Conservation (phyloP, 1,139 yeast genomes). For the Candida buenavistaensis region DNA sequence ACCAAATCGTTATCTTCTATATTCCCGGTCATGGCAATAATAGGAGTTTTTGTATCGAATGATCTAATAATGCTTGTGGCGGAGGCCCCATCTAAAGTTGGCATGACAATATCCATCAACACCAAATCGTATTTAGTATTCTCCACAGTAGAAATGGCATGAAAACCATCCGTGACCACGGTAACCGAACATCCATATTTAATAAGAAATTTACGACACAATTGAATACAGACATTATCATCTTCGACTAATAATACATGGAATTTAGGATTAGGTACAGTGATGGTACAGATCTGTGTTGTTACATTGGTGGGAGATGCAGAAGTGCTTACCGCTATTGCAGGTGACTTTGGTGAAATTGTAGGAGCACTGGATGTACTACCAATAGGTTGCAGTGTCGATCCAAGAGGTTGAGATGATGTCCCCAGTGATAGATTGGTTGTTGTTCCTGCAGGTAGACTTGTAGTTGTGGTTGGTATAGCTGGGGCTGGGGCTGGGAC, state of each 20-base stretch:
- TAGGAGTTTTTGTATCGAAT: conserved; percentile 81
- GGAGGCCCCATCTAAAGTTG: conserved; percentile 90
- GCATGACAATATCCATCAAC: conserved; percentile 93
- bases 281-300: conserved; percentile 28
- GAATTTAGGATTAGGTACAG: conserved; percentile 46
- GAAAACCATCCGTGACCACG: conserved; percentile 87
- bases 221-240: conserved; percentile 78
- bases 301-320: conserved; percentile 9
- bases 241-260: conserved; percentile 85
- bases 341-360: conserved; percentile 16
- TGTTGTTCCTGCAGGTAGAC: conserved; percentile 1
- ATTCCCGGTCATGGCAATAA: conserved; percentile 92
- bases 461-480: conserved; percentile 1
- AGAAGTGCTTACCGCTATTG: conserved; percentile 1
- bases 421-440: conserved; percentile 12
- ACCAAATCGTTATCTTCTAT: conserved; percentile 79
- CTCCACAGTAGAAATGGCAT: conserved; percentile 82
- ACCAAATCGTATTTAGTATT: conserved; percentile 77
- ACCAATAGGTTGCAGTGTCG: not conserved
- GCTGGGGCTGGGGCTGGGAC: not conserved
- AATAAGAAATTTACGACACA: conserved; percentile 74
- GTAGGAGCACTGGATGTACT: conserved; percentile 9
- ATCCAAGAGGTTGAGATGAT: conserved; percentile 13
- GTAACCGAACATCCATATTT: conserved; percentile 93
- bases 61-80: conserved; percentile 85